Evolutionary conservation across 768 basidiomycete species (phyloP).

Genomic region (Butyriboletus loyo): DNA sequence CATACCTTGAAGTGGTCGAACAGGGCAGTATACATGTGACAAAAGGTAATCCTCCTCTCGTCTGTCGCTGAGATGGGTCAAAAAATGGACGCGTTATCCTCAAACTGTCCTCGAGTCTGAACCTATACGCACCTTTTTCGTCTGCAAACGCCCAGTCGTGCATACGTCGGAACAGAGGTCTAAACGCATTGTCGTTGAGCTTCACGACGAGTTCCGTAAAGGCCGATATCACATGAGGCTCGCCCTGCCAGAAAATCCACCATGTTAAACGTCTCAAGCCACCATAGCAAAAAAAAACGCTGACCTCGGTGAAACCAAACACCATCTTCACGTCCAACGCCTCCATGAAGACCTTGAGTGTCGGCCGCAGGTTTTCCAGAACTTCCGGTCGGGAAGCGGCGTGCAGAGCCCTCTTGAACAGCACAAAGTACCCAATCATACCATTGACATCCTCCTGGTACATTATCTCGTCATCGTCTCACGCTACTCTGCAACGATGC

Average conservation of each 20-base stretch:
- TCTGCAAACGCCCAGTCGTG: slow-evolving; percentile 92
- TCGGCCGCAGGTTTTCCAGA: slow-evolving; percentile 57
- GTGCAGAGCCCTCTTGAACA: slow-evolving; percentile 64
- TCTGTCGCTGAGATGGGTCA: slow-evolving; percentile 22
- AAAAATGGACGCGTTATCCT: neutral
- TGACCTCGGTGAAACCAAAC: slow-evolving; percentile 31
- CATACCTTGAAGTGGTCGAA: slow-evolving; percentile 86
- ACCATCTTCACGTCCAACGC: slow-evolving; percentile 57
- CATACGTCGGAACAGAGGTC: slow-evolving; percentile 84
- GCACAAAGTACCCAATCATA: slow-evolving; percentile 54
- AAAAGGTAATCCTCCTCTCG: slow-evolving; percentile 66
- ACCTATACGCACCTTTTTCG: slow-evolving; percentile 40
- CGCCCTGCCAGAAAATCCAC: slow-evolving; percentile 39
- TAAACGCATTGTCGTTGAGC: slow-evolving; percentile 88
- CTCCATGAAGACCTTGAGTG: slow-evolving; percentile 79
- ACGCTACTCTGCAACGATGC: neutral
- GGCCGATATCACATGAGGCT: slow-evolving; percentile 55
- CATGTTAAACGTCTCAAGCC: neutral
- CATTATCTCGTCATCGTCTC: neutral
- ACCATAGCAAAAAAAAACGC: neutral
- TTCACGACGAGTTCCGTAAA: slow-evolving; percentile 91
- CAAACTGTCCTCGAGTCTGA: neutral
- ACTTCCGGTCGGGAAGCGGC: slow-evolving; percentile 62
- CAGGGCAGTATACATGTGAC: slow-evolving; percentile 66
- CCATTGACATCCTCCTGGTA: slow-evolving; percentile 25